Conservation (phyloP, 1,284 basidiomycete genomes). For the Retiboletus flavoniger region DNA sequence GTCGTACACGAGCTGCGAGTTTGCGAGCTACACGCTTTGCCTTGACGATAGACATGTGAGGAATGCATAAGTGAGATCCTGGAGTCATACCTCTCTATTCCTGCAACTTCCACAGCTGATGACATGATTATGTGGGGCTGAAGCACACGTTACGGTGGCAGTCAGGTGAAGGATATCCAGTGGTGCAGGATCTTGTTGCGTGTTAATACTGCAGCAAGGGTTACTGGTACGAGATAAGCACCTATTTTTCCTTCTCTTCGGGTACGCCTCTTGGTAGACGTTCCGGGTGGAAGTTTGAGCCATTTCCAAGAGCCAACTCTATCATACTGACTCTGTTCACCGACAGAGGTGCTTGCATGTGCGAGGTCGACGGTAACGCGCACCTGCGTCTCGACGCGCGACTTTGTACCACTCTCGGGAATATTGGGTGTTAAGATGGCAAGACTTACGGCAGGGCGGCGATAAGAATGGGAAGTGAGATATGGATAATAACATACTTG, state of each 20-base stretch:
- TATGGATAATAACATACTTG: constrained; percentile 51
- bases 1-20: constrained; percentile 74
- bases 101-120: constrained; percentile 84
- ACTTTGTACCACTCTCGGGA: constrained; percentile 84
- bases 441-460: constrained; percentile 44
- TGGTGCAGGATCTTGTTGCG: constrained; percentile 60
- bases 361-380: constrained; percentile 78
- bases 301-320: constrained; percentile 82
- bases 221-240: constrained; percentile 33
- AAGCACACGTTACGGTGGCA: constrained; percentile 69
- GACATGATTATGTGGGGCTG: constrained; percentile 75
- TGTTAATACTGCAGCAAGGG: constrained; percentile 20
- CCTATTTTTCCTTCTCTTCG: constrained; percentile 86
- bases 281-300: constrained; percentile 73
- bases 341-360: constrained; percentile 57
- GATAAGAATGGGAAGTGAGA: constrained; percentile 22
- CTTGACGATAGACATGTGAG: constrained; percentile 37
- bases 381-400: constrained; percentile 91
- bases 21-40: constrained; percentile 87
- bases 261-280: constrained; percentile 78
- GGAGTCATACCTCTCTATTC: constrained; percentile 67
- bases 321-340: constrained; percentile 62
- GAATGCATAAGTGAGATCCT: constrained; percentile 7
- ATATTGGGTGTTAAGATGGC: constrained; percentile 82
- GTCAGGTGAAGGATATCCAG: constrained; percentile 72